Percentiles rank a stretch among this genome's conserved stretches.
Evolutionary conservation across 1,284 basidiomycete genomes (phyloP).

Genomic region (Malassezia yamatoensis): DNA sequence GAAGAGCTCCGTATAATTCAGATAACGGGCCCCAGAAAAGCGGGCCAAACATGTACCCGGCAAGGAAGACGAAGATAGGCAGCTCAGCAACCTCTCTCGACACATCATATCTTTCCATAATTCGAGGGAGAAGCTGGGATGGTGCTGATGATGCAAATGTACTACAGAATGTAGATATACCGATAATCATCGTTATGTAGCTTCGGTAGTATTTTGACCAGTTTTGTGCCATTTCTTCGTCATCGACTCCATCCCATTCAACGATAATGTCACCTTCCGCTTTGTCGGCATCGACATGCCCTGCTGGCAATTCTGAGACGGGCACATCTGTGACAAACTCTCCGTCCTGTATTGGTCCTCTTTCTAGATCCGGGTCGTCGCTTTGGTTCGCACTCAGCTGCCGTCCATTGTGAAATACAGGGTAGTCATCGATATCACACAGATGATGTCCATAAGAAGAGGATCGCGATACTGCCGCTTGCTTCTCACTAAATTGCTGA

Average conservation of each 20-base stretch:
- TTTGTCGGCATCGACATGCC: background rate
- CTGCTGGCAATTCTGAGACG: constrained; percentile 14
- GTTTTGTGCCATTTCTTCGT: constrained; percentile 57
- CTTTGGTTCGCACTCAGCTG: background rate
- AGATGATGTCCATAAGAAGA: too few species aligned
- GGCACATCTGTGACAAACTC: background rate
- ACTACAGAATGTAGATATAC: constrained; percentile 61
- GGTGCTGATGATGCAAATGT: constrained; percentile 59
- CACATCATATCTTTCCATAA: constrained; percentile 56
- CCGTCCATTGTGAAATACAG: too few species aligned
- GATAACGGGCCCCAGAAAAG: constrained; percentile 58
- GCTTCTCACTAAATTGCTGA: too few species aligned
- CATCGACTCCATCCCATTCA: constrained; percentile 39
- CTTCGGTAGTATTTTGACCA: constrained; percentile 57
- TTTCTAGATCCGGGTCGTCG: background rate
- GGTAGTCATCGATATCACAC: too few species aligned
- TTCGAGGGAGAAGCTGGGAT: constrained; percentile 59
- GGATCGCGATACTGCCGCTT: too few species aligned
- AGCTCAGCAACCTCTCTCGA: constrained; percentile 57
- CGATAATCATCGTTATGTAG: constrained; percentile 58
- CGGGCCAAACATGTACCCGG: constrained; percentile 53
- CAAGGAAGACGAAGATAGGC: constrained; percentile 61
- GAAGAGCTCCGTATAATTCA: constrained; percentile 55
- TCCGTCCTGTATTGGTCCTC: background rate
- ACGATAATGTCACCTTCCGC: constrained; percentile 18